phyloP scores from a whole-genome alignment of 768 basidiomycete genomes.

The Tulasnella sp. region DNA sequence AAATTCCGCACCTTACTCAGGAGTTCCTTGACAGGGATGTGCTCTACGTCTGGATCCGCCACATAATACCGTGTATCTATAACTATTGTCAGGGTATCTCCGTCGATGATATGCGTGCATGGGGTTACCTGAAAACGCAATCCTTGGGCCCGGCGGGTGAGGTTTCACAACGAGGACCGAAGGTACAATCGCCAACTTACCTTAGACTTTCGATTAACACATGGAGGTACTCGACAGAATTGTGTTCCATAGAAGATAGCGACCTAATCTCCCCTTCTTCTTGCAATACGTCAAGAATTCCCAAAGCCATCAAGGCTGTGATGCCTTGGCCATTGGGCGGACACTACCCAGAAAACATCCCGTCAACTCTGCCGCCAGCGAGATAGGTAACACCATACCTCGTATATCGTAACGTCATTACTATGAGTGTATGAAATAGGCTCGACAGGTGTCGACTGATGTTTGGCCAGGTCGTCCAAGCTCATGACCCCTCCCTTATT shows the following conservation, averaged over 20 bases:
- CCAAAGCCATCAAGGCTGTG: conserved; percentile 83
- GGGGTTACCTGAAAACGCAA: conserved; percentile 55
- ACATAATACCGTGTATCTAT: conserved; percentile 81
- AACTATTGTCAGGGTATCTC: background rate
- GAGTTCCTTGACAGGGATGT: conserved; percentile 69
- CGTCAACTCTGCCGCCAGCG: background rate
- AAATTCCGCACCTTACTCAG: conserved; percentile 57
- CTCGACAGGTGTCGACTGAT: conserved; percentile 65
- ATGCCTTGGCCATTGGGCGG: conserved; percentile 98
- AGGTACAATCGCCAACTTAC: conserved; percentile 29
- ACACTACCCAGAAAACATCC: conserved; percentile 38
- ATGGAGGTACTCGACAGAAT: conserved; percentile 82
- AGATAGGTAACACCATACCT: conserved; percentile 38
- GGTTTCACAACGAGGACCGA: too few relatives aligned
- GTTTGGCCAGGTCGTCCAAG: conserved; percentile 80
- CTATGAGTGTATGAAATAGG: conserved; percentile 88
- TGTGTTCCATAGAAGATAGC: conserved; percentile 73
- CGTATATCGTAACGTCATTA: conserved; percentile 72
- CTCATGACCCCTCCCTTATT: conserved; percentile 88
- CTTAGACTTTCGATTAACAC: conserved; percentile 73
- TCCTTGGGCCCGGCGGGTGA: conserved; percentile 20
- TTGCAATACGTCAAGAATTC: conserved; percentile 81
- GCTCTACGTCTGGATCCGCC: conserved; percentile 70
- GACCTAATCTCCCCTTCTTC: conserved; percentile 54
- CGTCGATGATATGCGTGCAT: background rate